phyloP scores from a whole-genome alignment of 495 filamentous ascomycete species.

The Amniculicola lignicola region DNA sequence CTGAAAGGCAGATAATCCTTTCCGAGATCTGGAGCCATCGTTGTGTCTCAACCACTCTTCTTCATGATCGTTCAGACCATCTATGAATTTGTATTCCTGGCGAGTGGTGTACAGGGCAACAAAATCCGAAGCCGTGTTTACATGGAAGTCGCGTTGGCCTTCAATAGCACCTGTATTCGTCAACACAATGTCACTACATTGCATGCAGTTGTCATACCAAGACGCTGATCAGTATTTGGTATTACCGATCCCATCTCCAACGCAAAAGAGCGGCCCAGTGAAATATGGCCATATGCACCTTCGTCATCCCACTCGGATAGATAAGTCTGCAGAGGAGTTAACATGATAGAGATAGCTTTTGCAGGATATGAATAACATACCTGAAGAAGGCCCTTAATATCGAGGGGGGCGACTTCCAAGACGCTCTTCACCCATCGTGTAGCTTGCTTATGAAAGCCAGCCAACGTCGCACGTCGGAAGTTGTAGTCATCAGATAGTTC shows the following conservation, averaged over 20 bases:
- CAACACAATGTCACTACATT: not conserved
- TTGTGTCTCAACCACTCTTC: slow-evolving; percentile 60
- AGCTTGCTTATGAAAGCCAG: slow-evolving; percentile 72
- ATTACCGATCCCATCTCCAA: slow-evolving; percentile 86
- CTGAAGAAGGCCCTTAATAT: slow-evolving; percentile 84
- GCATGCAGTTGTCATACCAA: slow-evolving; percentile 49
- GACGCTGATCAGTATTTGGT: slow-evolving; percentile 80
- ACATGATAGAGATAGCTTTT: not conserved
- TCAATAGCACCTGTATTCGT: slow-evolving; percentile 63
- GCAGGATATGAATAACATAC: too few species aligned
- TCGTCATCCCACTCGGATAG: slow-evolving; percentile 90
- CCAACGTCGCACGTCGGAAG: slow-evolving; percentile 72
- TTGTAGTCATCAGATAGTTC: slow-evolving; percentile 87
- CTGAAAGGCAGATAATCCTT: slow-evolving; percentile 20
- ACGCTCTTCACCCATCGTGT: slow-evolving; percentile 73
- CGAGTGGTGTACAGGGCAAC: slow-evolving; percentile 96
- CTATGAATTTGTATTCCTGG: slow-evolving; percentile 83
- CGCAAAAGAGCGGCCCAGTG: slow-evolving; percentile 92
- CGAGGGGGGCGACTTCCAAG: slow-evolving; percentile 83
- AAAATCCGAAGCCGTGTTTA: slow-evolving; percentile 92
- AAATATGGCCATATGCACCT: slow-evolving; percentile 79
- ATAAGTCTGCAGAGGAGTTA: slow-evolving; percentile 59
- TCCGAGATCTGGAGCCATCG: slow-evolving; percentile 10
- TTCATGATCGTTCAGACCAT: slow-evolving; percentile 61
- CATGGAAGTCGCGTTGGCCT: slow-evolving; percentile 60